A percentile compares a stretch with the other conserved stretches of the same genome.
These are phyloP conservation scores for Circinella minor DNA, from an alignment of 371 early-diverging fungal species.

Conservation along the genomic window DNA sequence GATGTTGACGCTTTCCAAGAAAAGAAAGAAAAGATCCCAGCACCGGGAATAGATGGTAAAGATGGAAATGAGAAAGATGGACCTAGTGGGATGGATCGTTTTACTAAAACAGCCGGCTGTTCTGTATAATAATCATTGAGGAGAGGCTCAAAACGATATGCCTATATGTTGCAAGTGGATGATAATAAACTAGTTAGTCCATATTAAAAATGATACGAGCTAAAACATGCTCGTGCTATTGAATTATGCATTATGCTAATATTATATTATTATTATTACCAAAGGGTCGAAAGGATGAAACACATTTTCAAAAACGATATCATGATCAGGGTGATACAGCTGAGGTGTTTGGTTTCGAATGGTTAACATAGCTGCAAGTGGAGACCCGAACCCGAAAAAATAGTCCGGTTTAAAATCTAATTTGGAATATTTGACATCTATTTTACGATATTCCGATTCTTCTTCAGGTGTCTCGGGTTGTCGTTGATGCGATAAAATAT, in stretches of 20 bases:
- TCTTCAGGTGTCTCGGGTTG: slow-evolving; percentile 22
- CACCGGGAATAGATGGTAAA: slow-evolving; percentile 45
- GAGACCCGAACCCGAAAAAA: slow-evolving; percentile 67
- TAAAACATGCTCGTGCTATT: too few relatives aligned
- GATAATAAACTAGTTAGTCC: too few relatives aligned
- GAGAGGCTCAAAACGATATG: slow-evolving; percentile 56
- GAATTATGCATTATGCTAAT: too few relatives aligned
- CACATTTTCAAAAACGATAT: slow-evolving; percentile 62
- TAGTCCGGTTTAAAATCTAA: slow-evolving; percentile 59
- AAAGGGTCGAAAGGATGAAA: slow-evolving; percentile 73
- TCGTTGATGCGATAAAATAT: slow-evolving; percentile 60
- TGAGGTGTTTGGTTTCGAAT: slow-evolving; percentile 61
- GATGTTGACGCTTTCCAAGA: slow-evolving; percentile 33
- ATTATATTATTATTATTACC: slow-evolving; percentile 20
- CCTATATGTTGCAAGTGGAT: slow-evolving; percentile 21
- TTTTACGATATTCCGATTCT: slow-evolving; percentile 33
- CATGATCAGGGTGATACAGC: slow-evolving; percentile 53
- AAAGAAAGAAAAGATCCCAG: slow-evolving; percentile 41
- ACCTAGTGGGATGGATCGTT: slow-evolving; percentile 44
- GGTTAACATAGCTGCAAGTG: slow-evolving; percentile 64
- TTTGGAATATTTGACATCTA: slow-evolving; percentile 52
- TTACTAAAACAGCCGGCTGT: slow-evolving; percentile 51
- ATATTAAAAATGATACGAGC: too few relatives aligned
- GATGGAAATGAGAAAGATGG: slow-evolving; percentile 51
- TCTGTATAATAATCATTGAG: slow-evolving; percentile 51